phyloP scores from a whole-genome alignment of 2,329 filamentous ascomycete genomes.

The Paecilomyces niveus region DNA sequence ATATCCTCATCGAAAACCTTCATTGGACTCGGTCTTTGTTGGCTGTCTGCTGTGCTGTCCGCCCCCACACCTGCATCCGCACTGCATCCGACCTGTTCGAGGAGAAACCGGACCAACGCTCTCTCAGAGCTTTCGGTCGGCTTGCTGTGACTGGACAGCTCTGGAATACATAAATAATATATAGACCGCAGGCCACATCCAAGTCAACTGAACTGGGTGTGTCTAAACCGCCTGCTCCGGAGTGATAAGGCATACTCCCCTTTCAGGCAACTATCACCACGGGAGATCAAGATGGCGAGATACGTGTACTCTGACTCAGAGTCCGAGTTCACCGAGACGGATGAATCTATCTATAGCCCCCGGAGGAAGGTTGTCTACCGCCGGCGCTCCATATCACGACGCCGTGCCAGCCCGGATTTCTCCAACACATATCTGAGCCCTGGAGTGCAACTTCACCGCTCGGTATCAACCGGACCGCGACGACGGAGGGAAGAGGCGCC shows the following conservation, averaged over 20 bases:
- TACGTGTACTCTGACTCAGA: constrained; percentile 6
- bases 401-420: constrained; percentile 16
- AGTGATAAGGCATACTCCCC: not conserved
- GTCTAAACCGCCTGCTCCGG: not conserved
- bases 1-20: not conserved
- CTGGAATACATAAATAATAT: not conserved
- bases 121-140: not conserved
- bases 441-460: constrained; percentile 22
- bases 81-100: not conserved
- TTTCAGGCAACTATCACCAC: not conserved
- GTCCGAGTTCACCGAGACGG: constrained; percentile 28
- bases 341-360: constrained; percentile 21
- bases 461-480: constrained; percentile 27
- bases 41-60: not conserved
- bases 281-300: not conserved
- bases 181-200: not conserved
- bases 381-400: constrained; percentile 27
- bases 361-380: constrained; percentile 14
- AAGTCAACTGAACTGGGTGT: not conserved
- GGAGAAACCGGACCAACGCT: not conserved
- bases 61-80: not conserved
- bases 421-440: constrained; percentile 21
- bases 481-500: constrained; percentile 18
- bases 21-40: not conserved
- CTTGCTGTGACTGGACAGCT: not conserved